Evolutionary conservation across 2,329 filamentous ascomycete genomes (phyloP).

Genomic region (Reticulascus tulasneorum): DNA sequence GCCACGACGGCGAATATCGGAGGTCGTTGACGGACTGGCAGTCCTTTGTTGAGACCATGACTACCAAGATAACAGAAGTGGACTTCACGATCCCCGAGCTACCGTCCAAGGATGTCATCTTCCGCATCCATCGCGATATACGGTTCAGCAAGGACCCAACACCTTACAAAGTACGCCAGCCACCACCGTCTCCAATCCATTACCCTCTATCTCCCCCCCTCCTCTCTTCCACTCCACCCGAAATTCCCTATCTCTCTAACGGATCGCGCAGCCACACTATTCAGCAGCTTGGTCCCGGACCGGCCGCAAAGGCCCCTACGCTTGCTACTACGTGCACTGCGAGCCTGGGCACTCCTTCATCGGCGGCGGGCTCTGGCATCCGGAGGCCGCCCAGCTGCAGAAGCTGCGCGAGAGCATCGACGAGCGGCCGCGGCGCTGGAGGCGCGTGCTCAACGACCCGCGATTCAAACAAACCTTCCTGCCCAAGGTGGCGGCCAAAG

Average conservation of each 20-base stretch:
- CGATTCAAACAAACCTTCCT: conserved; percentile 64
- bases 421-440: conserved; percentile 65
- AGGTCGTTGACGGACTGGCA: conserved; percentile 77
- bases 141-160: conserved; percentile 81
- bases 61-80: conserved; percentile 63
- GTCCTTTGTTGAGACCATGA: conserved; percentile 69
- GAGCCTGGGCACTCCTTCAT: conserved; percentile 70
- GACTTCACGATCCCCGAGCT: conserved; percentile 85
- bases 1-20: conserved; percentile 75
- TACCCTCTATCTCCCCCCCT: background rate
- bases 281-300: conserved; percentile 84
- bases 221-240: background rate
- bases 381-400: conserved; percentile 62
- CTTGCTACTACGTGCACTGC: conserved; percentile 82
- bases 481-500: conserved; percentile 34
- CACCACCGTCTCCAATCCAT: conserved; percentile 3
- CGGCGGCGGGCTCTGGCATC: conserved; percentile 79
- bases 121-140: conserved; percentile 83
- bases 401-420: conserved; percentile 73
- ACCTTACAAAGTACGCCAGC: conserved; percentile 71
- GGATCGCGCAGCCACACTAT: conserved; percentile 63
- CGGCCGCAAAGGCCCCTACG: conserved; percentile 81
- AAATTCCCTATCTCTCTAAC: background rate
- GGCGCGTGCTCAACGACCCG: conserved; percentile 59
- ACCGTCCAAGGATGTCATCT: conserved; percentile 80